Evolutionary conservation across 257 asterid species (phyloP).

Genomic region (Ligustrum vulgare): DNA sequence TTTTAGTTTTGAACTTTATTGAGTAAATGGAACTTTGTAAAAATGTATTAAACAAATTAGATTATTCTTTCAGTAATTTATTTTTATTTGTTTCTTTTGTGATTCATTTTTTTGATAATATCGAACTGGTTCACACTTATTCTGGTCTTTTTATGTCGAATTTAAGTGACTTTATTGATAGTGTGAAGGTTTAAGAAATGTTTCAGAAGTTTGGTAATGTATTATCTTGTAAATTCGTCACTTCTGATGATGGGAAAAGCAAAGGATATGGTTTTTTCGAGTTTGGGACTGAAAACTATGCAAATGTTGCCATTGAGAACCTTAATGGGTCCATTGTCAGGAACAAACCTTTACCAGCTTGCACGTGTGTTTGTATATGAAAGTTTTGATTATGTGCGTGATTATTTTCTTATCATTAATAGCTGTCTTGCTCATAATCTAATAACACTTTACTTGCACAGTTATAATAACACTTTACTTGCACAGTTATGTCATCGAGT

Average conservation of each 20-base stretch:
- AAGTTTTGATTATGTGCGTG: slow-evolving; percentile 10
- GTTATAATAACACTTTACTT: too few species aligned
- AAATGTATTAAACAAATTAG: too few species aligned
- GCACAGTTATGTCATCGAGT: slow-evolving; percentile 52
- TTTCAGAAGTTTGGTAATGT: slow-evolving; percentile 53
- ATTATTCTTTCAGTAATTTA: too few species aligned
- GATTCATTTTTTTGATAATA: slow-evolving; percentile 8
- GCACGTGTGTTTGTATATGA: too few species aligned
- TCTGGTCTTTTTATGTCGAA: slow-evolving; percentile 30
- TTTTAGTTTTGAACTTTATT: too few species aligned
- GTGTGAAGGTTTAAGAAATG: slow-evolving; percentile 49
- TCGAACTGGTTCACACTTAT: neutral
- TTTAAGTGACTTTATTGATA: slow-evolving; percentile 41
- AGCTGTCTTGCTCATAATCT: neutral
- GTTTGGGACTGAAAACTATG: slow-evolving; percentile 48
- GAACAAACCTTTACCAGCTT: slow-evolving; percentile 27
- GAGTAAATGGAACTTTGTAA: too few species aligned
- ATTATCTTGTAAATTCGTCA: neutral
- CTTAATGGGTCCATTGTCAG: slow-evolving; percentile 43
- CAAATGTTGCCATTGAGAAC: slow-evolving; percentile 47
- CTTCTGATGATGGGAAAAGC: slow-evolving; percentile 25
- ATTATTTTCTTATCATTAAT: neutral
- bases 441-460: too few species aligned
- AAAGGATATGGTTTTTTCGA: slow-evolving; percentile 65
- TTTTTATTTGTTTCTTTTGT: neutral